Base-by-base conservation (phyloP, 2,329 filamentous ascomycete species). In the Pseudogymnoascus sp. region DNA sequence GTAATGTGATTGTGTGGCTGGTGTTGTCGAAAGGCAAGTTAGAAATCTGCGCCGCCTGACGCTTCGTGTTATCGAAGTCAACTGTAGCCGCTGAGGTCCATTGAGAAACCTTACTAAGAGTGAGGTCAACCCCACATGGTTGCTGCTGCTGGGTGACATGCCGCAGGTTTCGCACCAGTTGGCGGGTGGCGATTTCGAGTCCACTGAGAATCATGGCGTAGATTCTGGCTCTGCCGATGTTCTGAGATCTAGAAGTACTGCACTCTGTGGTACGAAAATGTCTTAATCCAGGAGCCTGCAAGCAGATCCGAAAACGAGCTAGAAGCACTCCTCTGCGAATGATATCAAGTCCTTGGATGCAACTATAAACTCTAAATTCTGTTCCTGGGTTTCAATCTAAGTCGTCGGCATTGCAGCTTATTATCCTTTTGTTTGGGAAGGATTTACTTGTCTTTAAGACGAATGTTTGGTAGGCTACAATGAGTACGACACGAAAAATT, bases 91-190 rank as follows among this genome's bases (percentile, higher is more conserved):
- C 47, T 1, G 71, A 72, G 17, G 66, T 69, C 70, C 70, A 73
- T 58, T 40, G 41, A 4, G 65, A 66, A 24, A 73, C 60, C 33
- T 64, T 66, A 5, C 63, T 63, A 0, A 73, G 61, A 5, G 69
- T 69, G 5, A 73, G 67, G 60, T 73, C 71, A 41, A 72, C 61
- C 5, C 71, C 69, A 39, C 71, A 73, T 8, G 71, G 71, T 58
- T 73, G 71, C 59, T 64, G 62, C 54, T 73, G 71, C 6, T 67
- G 64, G 21, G 41, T 17, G 39, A 60, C 44, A 6, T 61, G 31
- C 29, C 39, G 64, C 9, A 71, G 41, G 58, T 68, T 67, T 31
- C 63, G 65, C 7, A 70, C 62, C 9, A 71, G 57, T 1, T 63
- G 39, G 58, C 65, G 68, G n/a, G 60, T 58, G 15, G 68, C 35